Evolutionary conservation across 208 protist species (phyloP), one percentile per base, ranked within the genome.

Genomic region (Herpetomonas tarakana): DNA sequence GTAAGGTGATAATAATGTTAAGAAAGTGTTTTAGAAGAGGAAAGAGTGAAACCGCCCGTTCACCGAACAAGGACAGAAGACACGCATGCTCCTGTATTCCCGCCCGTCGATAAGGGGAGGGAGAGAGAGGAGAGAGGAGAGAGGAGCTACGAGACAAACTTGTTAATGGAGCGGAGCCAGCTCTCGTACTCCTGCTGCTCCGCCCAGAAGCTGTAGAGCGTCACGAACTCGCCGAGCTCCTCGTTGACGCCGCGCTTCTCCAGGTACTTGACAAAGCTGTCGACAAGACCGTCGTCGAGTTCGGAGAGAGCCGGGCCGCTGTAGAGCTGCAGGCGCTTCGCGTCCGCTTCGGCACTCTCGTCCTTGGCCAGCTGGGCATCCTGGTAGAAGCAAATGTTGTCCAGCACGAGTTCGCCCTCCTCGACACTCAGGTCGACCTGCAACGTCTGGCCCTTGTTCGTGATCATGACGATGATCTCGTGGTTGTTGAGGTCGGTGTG

Each of bases 131-230:
- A n/a, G n/a, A n/a, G n/a, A n/a, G n/a, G n/a, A n/a, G n/a, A n/a
- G n/a, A n/a, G n/a, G n/a, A n/a, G n/a, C n/a, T 78, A 95, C 38
- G 82, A 74, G 0, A 83, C 73, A 56, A 96, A 93, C 58, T 83
- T 76, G 69, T 85, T 82, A 61, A 96, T 81, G 29, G 52, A 68
- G 41, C 65, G 62, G 28, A 96, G 82, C 91, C 91, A 96, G 31
- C 62, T 62, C 68, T 94, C 91, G 67, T 96, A 96, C 67, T 96
- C 91, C 74, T 89, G 78, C 81, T 96, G 91, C 79, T 96, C 91
- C 24, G 81, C 71, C 87, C 86, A 96, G 67, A 81, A 90, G 70
- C 65, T 78, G 74, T 94, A 94, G 21, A 80, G 53, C 4, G 81
- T 72, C 28, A 94, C 67, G 44, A 94, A 96, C 66, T 87, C 73